Percentiles rank a stretch among this genome's conserved stretches.
These are phyloP conservation scores for Eucalyptus curtisii DNA, from an alignment of 345 rosid species.

Conservation along the genomic window DNA sequence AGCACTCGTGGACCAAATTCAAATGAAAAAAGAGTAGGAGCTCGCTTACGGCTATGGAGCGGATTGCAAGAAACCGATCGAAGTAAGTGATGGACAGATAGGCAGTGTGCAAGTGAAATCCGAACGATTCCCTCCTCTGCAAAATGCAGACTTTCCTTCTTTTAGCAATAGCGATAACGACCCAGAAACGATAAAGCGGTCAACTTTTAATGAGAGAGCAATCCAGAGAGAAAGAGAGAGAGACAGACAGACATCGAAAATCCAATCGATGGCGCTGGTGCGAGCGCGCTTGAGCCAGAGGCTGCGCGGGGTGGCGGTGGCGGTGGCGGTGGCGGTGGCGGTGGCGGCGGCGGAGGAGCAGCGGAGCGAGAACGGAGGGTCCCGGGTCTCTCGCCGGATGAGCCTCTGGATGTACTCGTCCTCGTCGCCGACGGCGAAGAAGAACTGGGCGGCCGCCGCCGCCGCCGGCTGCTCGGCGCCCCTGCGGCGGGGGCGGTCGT, in stretches of 20 bases:
- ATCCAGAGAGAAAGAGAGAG: neutral
- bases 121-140: conserved; percentile 53
- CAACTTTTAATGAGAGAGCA: neutral
- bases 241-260: conserved; percentile 30
- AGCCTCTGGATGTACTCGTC: neutral
- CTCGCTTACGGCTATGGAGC: conserved; percentile 54
- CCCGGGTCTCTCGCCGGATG: neutral
- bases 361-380: neutral
- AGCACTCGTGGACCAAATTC: neutral
- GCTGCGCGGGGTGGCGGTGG: neutral
- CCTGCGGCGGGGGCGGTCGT: neutral
- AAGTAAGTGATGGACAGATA: conserved; percentile 58
- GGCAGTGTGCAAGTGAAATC: conserved; percentile 58
- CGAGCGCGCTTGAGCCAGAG: conserved; percentile 33
- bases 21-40: neutral
- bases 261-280: conserved; percentile 67
- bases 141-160: neutral
- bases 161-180: neutral
- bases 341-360: neutral
- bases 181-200: neutral
- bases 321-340: too few relatives aligned
- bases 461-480: neutral
- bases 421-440: neutral
- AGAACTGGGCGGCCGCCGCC: neutral
- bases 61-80: conserved; percentile 53